Percentiles rank a stretch among this genome's conserved stretches.
These are phyloP conservation scores for Meira nashicola DNA, from an alignment of 1,284 basidiomycete genomes.

Conservation along the genomic window DNA sequence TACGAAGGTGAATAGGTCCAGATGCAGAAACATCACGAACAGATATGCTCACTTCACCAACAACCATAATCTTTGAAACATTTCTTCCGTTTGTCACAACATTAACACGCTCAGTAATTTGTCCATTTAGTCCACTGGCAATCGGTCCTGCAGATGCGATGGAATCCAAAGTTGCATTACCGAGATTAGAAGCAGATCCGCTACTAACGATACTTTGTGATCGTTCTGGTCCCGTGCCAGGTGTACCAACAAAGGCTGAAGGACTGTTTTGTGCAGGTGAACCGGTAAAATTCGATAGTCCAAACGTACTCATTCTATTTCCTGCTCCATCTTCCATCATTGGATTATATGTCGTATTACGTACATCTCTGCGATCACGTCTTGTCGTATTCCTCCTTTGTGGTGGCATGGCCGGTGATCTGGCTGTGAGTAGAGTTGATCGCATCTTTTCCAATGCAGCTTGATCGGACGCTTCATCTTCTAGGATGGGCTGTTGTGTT, in stretches of 20 bases:
- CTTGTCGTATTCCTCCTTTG: conserved; percentile 52
- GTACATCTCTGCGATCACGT: conserved; percentile 56
- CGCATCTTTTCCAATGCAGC: conserved; percentile 58
- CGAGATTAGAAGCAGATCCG: conserved; percentile 18
- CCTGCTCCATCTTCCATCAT: conserved; percentile 8
- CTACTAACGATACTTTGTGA: conserved; percentile 37
- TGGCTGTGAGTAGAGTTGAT: conserved; percentile 53
- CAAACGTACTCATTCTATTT: not conserved
- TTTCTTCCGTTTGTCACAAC: conserved; percentile 55
- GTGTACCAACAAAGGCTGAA: conserved; percentile 22
- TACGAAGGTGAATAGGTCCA: conserved; percentile 52
- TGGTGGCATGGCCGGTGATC: conserved; percentile 20
- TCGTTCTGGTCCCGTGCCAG: conserved; percentile 27
- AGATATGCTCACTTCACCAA: conserved; percentile 57
- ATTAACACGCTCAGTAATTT: conserved; percentile 58
- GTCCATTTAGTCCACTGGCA: conserved; percentile 53
- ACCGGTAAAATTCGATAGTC: not conserved
- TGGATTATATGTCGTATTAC: conserved; percentile 55
- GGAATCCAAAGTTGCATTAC: conserved; percentile 2
- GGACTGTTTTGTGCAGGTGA: conserved; percentile 5
- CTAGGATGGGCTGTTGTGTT: conserved; percentile 54
- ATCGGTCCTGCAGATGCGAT: not conserved
- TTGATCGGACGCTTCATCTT: conserved; percentile 55
- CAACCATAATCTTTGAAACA: conserved; percentile 56
- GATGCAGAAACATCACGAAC: conserved; percentile 20